Evolutionary conservation across 1,284 basidiomycete genomes (phyloP).

Genomic region (Ceratobasidium sp.): DNA sequence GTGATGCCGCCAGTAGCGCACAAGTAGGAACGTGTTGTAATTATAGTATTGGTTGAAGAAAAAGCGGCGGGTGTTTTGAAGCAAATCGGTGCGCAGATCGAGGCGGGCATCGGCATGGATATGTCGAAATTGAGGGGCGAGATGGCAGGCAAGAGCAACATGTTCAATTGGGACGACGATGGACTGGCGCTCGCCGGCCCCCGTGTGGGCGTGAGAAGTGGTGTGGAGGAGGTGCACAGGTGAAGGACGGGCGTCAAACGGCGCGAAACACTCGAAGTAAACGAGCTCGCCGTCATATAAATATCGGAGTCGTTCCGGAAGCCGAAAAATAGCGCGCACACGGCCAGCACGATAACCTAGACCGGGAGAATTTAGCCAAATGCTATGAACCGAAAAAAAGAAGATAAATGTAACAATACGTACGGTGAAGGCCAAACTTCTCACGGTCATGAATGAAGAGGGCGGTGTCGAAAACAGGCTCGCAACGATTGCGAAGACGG

Average conservation of each 20-base stretch:
- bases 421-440: not conserved
- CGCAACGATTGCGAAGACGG: not conserved
- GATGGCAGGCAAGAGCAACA: not conserved
- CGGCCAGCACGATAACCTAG: not conserved
- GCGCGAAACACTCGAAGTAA: not conserved
- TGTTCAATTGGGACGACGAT: not conserved
- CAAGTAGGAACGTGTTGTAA: not conserved
- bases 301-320: not conserved
- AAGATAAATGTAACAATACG: not conserved
- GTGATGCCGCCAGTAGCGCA: not conserved
- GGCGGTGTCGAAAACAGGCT: not conserved
- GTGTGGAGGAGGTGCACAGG: not conserved
- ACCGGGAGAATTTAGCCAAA: not conserved
- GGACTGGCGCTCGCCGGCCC: not conserved
- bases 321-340: not conserved
- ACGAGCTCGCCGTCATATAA: not conserved
- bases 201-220: not conserved
- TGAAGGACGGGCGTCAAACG: not conserved
- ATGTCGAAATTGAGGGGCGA: not conserved
- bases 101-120: not conserved
- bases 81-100: not conserved
- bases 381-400: not conserved
- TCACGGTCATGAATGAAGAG: not conserved
- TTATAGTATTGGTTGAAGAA: constrained; percentile 19
- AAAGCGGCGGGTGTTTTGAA: not conserved